A percentile compares a stretch with the other conserved stretches of the same genome.
phyloP scores from a whole-genome alignment of 768 basidiomycete species.

The Nevesoporus exiguus region DNA sequence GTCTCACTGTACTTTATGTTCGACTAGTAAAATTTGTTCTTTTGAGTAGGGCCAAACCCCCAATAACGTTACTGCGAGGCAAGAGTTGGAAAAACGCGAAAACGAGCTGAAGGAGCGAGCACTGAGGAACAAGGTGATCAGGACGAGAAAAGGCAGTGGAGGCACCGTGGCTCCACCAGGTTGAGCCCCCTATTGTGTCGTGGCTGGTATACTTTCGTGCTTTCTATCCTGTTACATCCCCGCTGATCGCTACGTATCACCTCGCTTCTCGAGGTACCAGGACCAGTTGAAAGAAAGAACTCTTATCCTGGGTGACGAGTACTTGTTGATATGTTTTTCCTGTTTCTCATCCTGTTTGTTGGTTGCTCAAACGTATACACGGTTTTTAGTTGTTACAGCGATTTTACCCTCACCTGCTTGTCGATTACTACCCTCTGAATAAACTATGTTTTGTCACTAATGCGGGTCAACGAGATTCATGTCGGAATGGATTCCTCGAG shows the following conservation, averaged over 20 bases:
- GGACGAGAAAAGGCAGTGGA: conserved; percentile 55
- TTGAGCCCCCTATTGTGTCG: conserved; percentile 13
- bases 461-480: background rate
- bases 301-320: conserved; percentile 20
- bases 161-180: conserved; percentile 17
- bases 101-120: conserved; percentile 81
- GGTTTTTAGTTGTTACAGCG: conserved; percentile 21
- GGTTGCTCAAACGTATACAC: conserved; percentile 22
- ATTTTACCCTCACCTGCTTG: conserved; percentile 14
- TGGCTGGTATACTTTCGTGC: conserved; percentile 19
- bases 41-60: conserved; percentile 20
- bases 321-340: conserved; percentile 17
- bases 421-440: conserved; percentile 22
- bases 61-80: conserved; percentile 14
- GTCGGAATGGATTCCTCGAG: background rate
- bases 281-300: conserved; percentile 19
- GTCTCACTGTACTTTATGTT: conserved; percentile 4
- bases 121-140: conserved; percentile 76
- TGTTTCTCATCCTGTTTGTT: background rate
- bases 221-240: conserved; percentile 13
- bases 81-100: conserved; percentile 65
- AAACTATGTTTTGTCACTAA: conserved; percentile 14
- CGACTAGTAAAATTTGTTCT: conserved; percentile 7
- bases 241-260: conserved; percentile 23
- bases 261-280: conserved; percentile 23